A percentile compares a stretch with the other conserved stretches of the same genome.
These are phyloP conservation scores for Vitis hybrid DNA, from an alignment of 177 flowering plant species.

Conservation along the genomic window DNA sequence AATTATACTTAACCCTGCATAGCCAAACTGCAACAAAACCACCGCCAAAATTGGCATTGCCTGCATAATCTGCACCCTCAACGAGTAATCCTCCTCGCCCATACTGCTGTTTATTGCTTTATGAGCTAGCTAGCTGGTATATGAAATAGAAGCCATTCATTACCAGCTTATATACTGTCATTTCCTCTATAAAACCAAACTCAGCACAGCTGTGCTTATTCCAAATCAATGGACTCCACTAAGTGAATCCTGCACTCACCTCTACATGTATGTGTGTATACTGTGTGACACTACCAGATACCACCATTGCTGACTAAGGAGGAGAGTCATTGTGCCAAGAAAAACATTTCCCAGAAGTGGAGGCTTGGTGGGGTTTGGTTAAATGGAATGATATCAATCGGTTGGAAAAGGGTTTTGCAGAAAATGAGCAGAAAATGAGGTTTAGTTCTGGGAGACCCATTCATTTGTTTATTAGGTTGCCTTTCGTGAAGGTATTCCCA, in stretches of 20 bases:
- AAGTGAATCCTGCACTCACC: not conserved
- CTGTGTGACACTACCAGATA: too few relatives aligned
- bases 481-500: not conserved
- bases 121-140: not conserved
- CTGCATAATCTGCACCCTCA: not conserved
- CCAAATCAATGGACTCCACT: slow-evolving; percentile 21
- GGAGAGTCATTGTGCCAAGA: not conserved
- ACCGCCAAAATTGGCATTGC: slow-evolving; percentile 32
- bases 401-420: too few relatives aligned
- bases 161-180: slow-evolving; percentile 8
- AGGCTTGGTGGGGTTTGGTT: not conserved
- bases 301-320: not conserved
- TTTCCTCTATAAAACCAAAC: not conserved
- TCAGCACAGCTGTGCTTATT: not conserved
- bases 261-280: not conserved
- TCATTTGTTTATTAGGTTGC: not conserved
- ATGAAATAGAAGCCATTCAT: not conserved
- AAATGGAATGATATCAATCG: too few relatives aligned
- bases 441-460: not conserved
- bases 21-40: slow-evolving; percentile 31
- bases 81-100: not conserved
- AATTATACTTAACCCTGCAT: slow-evolving; percentile 27
- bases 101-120: too few relatives aligned
- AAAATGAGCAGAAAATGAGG: too few relatives aligned
- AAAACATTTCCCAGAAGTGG: not conserved